A percentile compares a stretch with the other conserved stretches of the same genome.
These are phyloP conservation scores for Gossypium mustelinum DNA, from an alignment of 345 rosid genomes.

Conservation along the genomic window DNA sequence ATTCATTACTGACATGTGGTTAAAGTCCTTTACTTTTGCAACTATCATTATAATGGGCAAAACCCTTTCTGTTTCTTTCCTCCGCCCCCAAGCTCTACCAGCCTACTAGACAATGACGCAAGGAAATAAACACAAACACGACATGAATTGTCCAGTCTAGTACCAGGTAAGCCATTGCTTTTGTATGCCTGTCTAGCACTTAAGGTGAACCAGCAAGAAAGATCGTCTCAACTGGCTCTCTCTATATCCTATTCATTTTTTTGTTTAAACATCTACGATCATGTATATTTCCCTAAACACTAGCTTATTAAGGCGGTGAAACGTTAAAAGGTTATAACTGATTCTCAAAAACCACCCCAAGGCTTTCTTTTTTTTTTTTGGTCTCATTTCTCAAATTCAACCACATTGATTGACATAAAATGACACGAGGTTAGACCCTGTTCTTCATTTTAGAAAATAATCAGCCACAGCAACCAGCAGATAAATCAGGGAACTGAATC, in stretches of 20 bases:
- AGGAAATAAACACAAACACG: not conserved
- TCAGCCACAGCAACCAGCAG: not conserved
- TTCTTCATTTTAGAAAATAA: not conserved
- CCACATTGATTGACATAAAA: not conserved
- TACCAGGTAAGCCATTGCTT: not conserved
- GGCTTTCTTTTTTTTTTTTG: not conserved
- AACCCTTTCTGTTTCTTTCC: not conserved
- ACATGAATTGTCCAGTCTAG: not conserved
- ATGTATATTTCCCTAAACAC: not conserved
- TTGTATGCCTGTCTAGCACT: not conserved
- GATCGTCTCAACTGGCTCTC: not conserved
- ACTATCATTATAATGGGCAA: not conserved
- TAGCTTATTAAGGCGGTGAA: not conserved
- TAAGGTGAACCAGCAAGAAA: not conserved
- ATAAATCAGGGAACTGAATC: not conserved
- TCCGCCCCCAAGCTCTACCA: not conserved
- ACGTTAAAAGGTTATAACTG: not conserved
- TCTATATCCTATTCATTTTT: not conserved
- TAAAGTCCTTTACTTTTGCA: conserved; percentile 7
- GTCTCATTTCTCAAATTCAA: conserved; percentile 6
- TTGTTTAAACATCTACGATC: not conserved
- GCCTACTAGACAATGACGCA: not conserved
- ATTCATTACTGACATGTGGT: not conserved
- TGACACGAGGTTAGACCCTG: not conserved
- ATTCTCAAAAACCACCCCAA: not conserved